phyloP scores from a whole-genome alignment of 2,329 filamentous ascomycete species.

The Sporothrix dimorphospora region DNA sequence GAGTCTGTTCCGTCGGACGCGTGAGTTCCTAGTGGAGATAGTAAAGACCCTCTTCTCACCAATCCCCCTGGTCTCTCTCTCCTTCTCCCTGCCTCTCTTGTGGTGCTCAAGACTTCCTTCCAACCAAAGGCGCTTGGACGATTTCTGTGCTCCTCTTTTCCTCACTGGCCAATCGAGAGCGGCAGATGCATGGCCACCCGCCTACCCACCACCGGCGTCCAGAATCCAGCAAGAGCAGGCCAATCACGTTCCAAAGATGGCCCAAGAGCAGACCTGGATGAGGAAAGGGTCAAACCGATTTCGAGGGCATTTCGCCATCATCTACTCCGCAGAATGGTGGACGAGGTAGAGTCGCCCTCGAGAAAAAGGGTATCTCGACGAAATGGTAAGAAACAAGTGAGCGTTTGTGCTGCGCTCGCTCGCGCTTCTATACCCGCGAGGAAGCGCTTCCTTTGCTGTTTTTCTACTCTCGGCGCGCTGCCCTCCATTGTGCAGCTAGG shows the following conservation, averaged over 20 bases:
- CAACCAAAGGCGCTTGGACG: conserved; percentile 19
- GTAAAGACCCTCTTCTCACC: background rate
- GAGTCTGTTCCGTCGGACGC: background rate
- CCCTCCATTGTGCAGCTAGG: background rate
- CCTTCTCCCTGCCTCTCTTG: background rate
- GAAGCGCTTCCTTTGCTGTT: too few species aligned
- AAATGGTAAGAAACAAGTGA: background rate
- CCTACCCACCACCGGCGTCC: background rate
- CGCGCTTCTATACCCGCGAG: conserved; percentile 1
- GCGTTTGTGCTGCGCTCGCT: background rate
- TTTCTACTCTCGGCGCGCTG: too few species aligned
- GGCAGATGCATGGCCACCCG: conserved; percentile 19
- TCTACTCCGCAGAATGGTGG: background rate
- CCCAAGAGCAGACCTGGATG: background rate
- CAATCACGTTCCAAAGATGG: conserved; percentile 7
- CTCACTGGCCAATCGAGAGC: conserved; percentile 12
- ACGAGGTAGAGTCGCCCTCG: background rate
- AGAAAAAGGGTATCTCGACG: conserved; percentile 4
- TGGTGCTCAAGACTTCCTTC: background rate
- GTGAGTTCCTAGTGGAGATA: background rate
- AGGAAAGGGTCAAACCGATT: background rate
- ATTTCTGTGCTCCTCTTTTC: background rate
- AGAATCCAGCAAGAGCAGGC: background rate
- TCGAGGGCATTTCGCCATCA: background rate
- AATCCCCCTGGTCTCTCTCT: background rate